These are phyloP conservation scores for Lasiosphaeria miniovina DNA, from an alignment of 495 filamentous ascomycete species.

Conservation along the genomic window DNA sequence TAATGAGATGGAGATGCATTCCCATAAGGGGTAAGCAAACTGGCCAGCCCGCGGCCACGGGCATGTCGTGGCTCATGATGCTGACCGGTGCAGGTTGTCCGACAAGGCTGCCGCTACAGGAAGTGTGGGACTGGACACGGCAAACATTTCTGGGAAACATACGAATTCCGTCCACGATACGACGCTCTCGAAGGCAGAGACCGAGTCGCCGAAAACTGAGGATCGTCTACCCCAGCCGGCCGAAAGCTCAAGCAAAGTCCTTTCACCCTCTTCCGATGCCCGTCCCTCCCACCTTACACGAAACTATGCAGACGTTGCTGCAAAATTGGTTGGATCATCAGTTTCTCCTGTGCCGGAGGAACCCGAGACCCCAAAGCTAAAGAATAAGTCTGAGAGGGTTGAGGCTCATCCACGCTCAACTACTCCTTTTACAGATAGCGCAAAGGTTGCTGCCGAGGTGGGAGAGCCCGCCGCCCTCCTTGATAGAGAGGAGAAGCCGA, in stretches of 20 bases:
- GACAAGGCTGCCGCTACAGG: no score
- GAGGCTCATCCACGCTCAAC: slow-evolving; percentile 28
- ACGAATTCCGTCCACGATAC: no score
- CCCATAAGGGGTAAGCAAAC: slow-evolving; percentile 12
- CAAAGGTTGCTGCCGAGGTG: slow-evolving; percentile 46
- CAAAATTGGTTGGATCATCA: slow-evolving; percentile 43
- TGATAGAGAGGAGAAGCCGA: slow-evolving; percentile 21
- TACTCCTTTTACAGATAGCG: slow-evolving; percentile 38
- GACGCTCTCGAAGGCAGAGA: no score
- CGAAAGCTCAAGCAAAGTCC: slow-evolving; percentile 9
- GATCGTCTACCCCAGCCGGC: not conserved
- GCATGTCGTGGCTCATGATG: no score
- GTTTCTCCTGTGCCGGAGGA: slow-evolving; percentile 32
- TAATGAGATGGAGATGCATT: slow-evolving; percentile 49
- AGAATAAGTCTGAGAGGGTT: slow-evolving; percentile 28
- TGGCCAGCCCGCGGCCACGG: no score
- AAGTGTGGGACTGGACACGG: no score
- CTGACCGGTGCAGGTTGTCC: no score
- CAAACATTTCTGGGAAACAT: no score
- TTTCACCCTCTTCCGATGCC: slow-evolving; percentile 7
- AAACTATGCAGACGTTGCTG: slow-evolving; percentile 26
- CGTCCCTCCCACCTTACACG: slow-evolving; percentile 25
- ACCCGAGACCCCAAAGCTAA: slow-evolving; percentile 28
- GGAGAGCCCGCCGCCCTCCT: slow-evolving; percentile 41
- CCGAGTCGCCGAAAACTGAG: no score